Conservation (phyloP, 345 rosid genomes). For the Boechera divaricarpa region DNA sequence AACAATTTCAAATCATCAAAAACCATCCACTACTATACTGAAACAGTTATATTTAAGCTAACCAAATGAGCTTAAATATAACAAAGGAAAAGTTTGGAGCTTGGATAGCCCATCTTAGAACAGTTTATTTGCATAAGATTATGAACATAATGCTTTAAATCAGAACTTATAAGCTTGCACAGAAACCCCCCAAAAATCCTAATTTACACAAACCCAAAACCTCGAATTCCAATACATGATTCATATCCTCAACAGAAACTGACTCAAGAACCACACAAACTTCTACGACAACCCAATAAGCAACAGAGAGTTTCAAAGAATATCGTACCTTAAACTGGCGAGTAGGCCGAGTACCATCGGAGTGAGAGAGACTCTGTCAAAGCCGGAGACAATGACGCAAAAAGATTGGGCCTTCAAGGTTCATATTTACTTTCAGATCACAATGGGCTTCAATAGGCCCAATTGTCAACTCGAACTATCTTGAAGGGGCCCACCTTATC, state of each 20-base stretch:
- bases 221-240: neutral
- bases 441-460: neutral
- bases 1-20: neutral
- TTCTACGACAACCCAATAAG: neutral
- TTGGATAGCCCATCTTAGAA: neutral
- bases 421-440: neutral
- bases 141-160: neutral
- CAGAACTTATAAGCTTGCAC: neutral
- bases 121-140: neutral
- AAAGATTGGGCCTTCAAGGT: neutral
- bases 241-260: neutral
- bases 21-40: neutral
- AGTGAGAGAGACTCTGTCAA: slow-evolving; percentile 50
- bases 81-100: neutral
- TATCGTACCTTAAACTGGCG: slow-evolving; percentile 66
- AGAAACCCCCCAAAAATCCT: neutral
- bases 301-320: neutral
- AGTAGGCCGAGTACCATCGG: slow-evolving; percentile 67
- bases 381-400: neutral
- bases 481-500: slow-evolving; percentile 36
- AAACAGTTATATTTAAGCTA: neutral
- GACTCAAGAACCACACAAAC: neutral
- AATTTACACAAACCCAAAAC: neutral
- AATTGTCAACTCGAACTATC: neutral
- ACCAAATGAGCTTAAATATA: neutral